phyloP scores from a whole-genome alignment of 208 protist species.

The Acanthamoeba quina region DNA sequence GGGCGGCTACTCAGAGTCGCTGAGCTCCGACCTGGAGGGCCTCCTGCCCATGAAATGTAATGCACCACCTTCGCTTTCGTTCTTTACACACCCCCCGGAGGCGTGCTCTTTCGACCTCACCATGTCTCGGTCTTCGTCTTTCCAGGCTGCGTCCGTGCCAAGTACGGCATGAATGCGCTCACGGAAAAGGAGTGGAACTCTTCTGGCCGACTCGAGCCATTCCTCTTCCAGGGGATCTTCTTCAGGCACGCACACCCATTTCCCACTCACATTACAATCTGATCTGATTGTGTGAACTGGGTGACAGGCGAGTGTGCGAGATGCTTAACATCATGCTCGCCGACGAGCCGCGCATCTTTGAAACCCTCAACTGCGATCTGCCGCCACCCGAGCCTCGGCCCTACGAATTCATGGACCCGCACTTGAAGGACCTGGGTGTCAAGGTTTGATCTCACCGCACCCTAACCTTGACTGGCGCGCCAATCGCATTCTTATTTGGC shows the following conservation, averaged over 20 bases:
- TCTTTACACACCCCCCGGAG: not conserved
- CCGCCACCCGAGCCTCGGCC: not conserved
- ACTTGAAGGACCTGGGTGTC: conserved; percentile 18
- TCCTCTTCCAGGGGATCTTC: conserved; percentile 63
- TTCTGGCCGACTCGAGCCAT: not conserved
- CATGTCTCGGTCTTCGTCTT: not conserved
- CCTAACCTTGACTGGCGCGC: not conserved
- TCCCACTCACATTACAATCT: not conserved
- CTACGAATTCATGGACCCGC: conserved; percentile 72
- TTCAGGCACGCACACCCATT: not conserved
- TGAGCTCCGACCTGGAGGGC: conserved; percentile 17
- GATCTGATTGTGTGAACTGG: not conserved
- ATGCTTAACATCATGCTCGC: conserved; percentile 71
- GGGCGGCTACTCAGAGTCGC: conserved; percentile 36
- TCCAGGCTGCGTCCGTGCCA: conserved; percentile 3
- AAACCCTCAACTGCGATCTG: conserved; percentile 44
- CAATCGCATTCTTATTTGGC: not conserved
- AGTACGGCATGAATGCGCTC: not conserved
- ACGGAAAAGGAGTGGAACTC: conserved; percentile 12
- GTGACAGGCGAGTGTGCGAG: conserved; percentile 41
- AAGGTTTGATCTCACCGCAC: not conserved
- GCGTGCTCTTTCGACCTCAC: not conserved
- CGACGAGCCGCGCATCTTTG: conserved; percentile 61
- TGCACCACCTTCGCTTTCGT: not conserved
- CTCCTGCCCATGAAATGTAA: conserved; percentile 10